These are phyloP conservation scores for Ophiostoma triangulosporum DNA, from an alignment of 2,329 filamentous ascomycete species.

Conservation along the genomic window DNA sequence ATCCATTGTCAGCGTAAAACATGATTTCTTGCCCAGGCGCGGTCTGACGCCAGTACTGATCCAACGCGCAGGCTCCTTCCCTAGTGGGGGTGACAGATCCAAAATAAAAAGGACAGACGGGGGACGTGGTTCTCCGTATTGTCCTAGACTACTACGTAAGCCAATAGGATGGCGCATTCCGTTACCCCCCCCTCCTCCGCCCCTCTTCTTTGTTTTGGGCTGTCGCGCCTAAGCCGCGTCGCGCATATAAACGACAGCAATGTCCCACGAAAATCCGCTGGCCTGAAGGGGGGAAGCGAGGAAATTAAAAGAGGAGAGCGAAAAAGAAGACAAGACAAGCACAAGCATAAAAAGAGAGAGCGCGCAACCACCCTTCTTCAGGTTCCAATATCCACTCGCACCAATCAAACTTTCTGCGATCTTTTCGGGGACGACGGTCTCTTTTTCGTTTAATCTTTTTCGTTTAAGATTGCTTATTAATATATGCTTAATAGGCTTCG, in stretches of 20 bases:
- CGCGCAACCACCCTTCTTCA: neutral
- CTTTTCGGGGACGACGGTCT: no score
- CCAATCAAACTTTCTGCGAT: slow-evolving; percentile 3
- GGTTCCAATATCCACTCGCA: neutral
- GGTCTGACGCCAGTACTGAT: neutral
- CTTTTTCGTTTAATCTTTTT: no score
- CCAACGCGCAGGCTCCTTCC: neutral
- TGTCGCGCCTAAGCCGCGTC: slow-evolving; percentile 18
- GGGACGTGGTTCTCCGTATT: neutral
- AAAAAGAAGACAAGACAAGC: neutral
- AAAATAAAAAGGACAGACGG: neutral
- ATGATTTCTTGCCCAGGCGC: no score
- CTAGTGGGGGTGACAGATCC: neutral
- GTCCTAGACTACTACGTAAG: neutral
- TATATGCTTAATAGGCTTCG: no score
- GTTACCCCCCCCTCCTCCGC: slow-evolving; percentile 11
- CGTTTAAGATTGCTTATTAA: no score
- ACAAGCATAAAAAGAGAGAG: slow-evolving; percentile 1
- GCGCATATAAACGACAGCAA: slow-evolving; percentile 35
- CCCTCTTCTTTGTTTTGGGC: slow-evolving; percentile 12
- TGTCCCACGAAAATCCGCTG: slow-evolving; percentile 25
- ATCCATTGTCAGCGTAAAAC: neutral
- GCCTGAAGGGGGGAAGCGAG: slow-evolving; percentile 6
- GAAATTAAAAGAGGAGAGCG: neutral
- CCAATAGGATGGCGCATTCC: slow-evolving; percentile 6